Evolutionary conservation across 2,329 filamentous ascomycete genomes (phyloP), one percentile per base, ranked within the genome.

Genomic region (Nemania serpens): DNA sequence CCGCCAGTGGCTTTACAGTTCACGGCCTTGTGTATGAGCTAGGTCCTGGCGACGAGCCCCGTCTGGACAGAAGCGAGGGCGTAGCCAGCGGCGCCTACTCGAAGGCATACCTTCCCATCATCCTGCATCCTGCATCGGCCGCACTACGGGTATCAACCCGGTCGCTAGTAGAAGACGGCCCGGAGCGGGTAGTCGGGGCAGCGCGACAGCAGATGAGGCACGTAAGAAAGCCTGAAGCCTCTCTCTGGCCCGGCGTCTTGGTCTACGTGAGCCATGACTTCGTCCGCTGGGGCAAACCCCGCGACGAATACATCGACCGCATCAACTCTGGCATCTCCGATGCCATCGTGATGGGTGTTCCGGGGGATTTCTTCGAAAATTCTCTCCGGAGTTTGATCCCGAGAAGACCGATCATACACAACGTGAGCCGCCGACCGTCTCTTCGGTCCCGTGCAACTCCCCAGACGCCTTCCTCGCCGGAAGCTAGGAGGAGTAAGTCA

Each of bases 1-100:
- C 39, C 17, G 47, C 58, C 5, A 52, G 52, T 17, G 42, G 52
- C 18, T 56, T 17, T 48, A 34, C 52, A 17, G 47, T 56, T 6
- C 52, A 60, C 17, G 58, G 58, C 18, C 58, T 60, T 5, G 47
- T 56, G 2, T 56, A 56, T 22, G 52, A 56, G 41, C 47, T 56
- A 34, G 29, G 36, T 9, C n/a, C 39, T 7, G 52, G 42, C 10
- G 58, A 60, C 12, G 52, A 60, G 42, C 1, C 41, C 46, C 11
- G 22, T 42, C 33, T 60, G n/a, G 52, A 52, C 45, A 51, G 33
- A 47, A 49, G 36, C 29, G 57, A 59, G 39, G 57, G 57, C 20
- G 43, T 59, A 9, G 49, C 43, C 29, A 49, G 10, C 18, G 25
- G 50, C 22, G 50, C 39, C 45, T 60, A 60, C 25, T 51, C 52